A percentile compares a stretch with the other conserved stretches of the same genome.
phyloP scores from a whole-genome alignment of 2,329 filamentous ascomycete genomes.

The Nemania sp. region DNA sequence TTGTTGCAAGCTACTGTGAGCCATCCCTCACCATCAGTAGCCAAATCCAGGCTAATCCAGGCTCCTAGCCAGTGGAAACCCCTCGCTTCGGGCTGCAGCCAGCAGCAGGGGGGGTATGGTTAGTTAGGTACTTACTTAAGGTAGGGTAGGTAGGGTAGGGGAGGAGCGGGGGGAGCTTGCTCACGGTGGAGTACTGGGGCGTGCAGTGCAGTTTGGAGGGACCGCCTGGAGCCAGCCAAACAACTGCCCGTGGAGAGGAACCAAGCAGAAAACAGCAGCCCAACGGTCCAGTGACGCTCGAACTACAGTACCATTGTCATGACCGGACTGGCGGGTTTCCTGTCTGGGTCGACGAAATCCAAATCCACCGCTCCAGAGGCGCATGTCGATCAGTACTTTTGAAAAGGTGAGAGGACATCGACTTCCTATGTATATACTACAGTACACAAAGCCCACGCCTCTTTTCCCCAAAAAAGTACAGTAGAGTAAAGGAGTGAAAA shows the following conservation, averaged over 20 bases:
- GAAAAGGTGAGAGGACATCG: neutral
- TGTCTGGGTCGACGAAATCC: conserved; percentile 34
- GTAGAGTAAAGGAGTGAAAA: neutral
- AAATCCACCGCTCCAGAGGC: conserved; percentile 23
- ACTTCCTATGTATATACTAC: neutral
- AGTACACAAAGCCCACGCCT: no score
- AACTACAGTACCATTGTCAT: conserved; percentile 24
- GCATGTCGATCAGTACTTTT: neutral
- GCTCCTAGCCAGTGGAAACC: conserved; percentile 5
- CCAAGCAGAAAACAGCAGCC: conserved; percentile 11
- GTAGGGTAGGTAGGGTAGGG: no score
- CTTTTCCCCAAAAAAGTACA: no score
- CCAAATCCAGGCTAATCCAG: conserved; percentile 16
- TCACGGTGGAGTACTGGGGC: conserved; percentile 26
- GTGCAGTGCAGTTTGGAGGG: conserved; percentile 25
- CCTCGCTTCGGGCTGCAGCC: conserved; percentile 38
- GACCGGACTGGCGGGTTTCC: conserved; percentile 32
- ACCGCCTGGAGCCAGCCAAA: conserved; percentile 26
- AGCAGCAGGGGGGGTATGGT: conserved; percentile 22
- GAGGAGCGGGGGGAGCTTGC: conserved; percentile 1
- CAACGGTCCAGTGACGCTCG: conserved; percentile 20
- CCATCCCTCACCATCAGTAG: neutral
- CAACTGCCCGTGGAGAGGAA: conserved; percentile 23
- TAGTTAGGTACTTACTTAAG: no score
- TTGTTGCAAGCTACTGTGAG: conserved; percentile 18